These are phyloP conservation scores for Aspergillus bridgeri DNA, from an alignment of 495 filamentous ascomycete genomes.

Conservation along the genomic window DNA sequence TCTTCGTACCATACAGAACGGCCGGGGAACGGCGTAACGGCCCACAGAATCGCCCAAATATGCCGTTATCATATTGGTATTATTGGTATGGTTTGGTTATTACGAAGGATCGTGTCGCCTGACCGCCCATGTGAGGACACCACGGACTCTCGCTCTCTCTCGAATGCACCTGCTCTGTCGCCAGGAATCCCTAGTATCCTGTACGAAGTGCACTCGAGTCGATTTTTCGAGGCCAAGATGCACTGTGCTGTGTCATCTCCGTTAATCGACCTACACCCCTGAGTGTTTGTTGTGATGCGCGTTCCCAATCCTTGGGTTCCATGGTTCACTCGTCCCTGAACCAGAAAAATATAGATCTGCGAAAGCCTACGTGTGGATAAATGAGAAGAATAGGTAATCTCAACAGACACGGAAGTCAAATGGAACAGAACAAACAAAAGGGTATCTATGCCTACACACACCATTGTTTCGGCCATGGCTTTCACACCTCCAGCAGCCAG, in stretches of 20 bases:
- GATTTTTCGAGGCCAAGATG: too few species aligned
- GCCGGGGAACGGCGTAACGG: neutral
- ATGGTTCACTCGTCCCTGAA: neutral
- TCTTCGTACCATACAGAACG: neutral
- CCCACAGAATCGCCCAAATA: neutral
- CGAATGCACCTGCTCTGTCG: too few species aligned
- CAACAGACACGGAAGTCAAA: slow-evolving; percentile 2
- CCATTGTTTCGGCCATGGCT: neutral
- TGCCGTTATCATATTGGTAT: neutral
- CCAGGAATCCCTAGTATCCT: too few species aligned
- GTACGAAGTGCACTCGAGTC: too few species aligned
- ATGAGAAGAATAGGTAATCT: too few species aligned
- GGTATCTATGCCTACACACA: neutral
- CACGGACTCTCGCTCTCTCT: neutral
- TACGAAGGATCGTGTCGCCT: neutral
- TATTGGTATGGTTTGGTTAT: neutral
- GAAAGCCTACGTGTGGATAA: too few species aligned
- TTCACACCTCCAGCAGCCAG: slow-evolving; percentile 19
- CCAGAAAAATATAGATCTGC: neutral
- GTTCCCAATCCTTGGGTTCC: neutral
- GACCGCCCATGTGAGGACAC: neutral
- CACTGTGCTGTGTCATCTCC: too few species aligned
- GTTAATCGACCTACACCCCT: too few species aligned
- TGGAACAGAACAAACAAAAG: neutral
- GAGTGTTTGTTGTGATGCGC: neutral